Evolutionary conservation across 179 eudicot genomes (phyloP).

Genomic region (Beta corolliflora): DNA sequence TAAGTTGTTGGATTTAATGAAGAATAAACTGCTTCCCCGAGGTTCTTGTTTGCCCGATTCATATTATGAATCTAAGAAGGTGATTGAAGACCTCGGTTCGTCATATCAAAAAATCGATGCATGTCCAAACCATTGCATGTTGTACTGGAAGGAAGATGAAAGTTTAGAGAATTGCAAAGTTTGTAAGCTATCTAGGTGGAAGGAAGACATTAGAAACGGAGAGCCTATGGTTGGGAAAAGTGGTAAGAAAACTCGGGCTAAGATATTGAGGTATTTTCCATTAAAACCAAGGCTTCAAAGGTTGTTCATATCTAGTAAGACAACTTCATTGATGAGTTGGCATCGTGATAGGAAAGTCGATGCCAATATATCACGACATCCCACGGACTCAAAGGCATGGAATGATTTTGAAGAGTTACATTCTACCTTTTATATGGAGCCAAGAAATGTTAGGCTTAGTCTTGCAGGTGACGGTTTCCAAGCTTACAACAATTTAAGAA

Average conservation of each 20-base stretch:
- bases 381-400: no score
- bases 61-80: not conserved
- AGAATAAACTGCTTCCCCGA: not conserved
- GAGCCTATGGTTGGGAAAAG: not conserved
- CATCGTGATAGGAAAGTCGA: not conserved
- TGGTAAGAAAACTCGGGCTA: not conserved
- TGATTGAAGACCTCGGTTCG: not conserved
- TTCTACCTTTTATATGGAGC: no score
- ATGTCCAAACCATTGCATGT: not conserved
- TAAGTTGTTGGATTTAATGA: no score
- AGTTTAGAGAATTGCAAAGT: not conserved
- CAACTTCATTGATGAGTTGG: not conserved
- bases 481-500: no score
- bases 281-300: not conserved
- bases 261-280: not conserved
- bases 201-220: not conserved
- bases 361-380: not conserved
- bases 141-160: not conserved
- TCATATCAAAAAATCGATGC: not conserved
- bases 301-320: not conserved
- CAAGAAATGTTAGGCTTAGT: no score
- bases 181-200: no score
- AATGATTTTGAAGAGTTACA: no score
- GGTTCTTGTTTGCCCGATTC: not conserved
- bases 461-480: no score